Conservation (phyloP, 768 basidiomycete genomes). For the Rhodotorula diobovata region DNA sequence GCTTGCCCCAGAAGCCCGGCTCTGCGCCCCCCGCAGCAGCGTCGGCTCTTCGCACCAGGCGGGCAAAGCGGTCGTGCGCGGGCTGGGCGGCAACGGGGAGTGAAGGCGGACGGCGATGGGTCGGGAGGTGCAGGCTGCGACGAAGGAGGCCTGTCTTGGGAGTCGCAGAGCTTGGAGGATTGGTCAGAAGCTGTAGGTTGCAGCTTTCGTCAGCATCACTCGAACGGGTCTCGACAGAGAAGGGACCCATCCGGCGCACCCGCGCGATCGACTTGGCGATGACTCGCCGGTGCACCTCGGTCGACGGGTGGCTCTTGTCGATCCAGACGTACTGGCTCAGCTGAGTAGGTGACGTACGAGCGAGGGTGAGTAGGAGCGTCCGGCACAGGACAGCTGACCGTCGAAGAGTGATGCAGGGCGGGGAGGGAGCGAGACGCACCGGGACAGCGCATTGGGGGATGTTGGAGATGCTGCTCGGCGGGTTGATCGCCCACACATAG, state of each 20-base stretch:
- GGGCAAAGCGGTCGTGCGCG: neutral
- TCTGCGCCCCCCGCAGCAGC: no score
- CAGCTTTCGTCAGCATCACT: no score
- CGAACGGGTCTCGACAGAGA: no score
- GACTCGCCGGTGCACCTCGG: neutral
- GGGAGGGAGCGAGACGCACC: neutral
- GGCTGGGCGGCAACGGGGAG: neutral
- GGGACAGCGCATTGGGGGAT: neutral
- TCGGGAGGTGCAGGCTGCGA: neutral
- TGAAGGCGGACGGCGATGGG: no score
- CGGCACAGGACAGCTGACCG: neutral
- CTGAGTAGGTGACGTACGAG: neutral
- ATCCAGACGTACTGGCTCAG: neutral
- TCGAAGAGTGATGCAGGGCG: no score
- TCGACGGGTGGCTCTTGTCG: neutral
- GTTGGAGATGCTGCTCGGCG: neutral
- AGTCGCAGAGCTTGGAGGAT: no score
- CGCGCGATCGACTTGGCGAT: neutral
- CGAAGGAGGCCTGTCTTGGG: no score
- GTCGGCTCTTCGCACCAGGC: neutral
- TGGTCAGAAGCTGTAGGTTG: no score
- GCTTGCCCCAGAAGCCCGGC: neutral
- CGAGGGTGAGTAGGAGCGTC: no score
- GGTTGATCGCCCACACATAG: neutral
- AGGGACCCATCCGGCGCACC: no score